Conservation (phyloP, 306 rosid species). For the Parietaria judaica region DNA sequence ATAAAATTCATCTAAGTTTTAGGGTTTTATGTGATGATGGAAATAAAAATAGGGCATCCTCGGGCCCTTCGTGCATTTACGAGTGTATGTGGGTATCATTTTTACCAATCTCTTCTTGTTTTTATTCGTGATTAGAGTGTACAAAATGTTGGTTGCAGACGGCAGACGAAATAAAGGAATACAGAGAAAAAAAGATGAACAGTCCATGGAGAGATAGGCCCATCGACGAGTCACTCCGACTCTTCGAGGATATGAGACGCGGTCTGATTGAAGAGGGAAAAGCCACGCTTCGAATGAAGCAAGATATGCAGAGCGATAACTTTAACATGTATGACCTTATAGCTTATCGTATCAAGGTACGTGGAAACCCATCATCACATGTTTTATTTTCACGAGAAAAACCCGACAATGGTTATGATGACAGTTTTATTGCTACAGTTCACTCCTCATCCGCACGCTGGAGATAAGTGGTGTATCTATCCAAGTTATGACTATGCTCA, state of each 20-base stretch:
- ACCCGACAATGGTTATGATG: conserved; percentile 5
- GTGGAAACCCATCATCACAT: conserved; percentile 1
- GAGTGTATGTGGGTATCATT: neutral
- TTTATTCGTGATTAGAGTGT: conserved; percentile 7
- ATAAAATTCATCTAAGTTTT: too few relatives aligned
- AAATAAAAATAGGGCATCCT: too few relatives aligned
- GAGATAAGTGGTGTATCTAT: conserved; percentile 98
- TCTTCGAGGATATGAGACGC: conserved; percentile 82
- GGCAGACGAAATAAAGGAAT: conserved; percentile 83
- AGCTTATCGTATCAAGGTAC: conserved; percentile 92
- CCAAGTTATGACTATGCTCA: conserved; percentile 98
- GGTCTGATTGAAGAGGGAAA: conserved; percentile 87
- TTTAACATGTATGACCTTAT: conserved; percentile 96
- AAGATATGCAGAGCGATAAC: conserved; percentile 98
- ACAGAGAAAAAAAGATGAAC: conserved; percentile 83
- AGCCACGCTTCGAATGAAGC: conserved; percentile 97
- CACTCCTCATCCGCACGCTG: conserved; percentile 95
- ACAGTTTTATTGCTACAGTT: conserved; percentile 44
- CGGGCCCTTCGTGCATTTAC: neutral
- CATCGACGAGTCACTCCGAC: conserved; percentile 64
- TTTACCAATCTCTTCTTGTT: neutral
- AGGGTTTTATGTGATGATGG: too few relatives aligned
- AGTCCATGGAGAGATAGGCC: conserved; percentile 99
- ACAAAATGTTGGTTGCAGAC: conserved; percentile 42
- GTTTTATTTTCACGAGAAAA: conserved; percentile 2